phyloP scores from a whole-genome alignment of 768 basidiomycete species.

The Trametopsis cervina region DNA sequence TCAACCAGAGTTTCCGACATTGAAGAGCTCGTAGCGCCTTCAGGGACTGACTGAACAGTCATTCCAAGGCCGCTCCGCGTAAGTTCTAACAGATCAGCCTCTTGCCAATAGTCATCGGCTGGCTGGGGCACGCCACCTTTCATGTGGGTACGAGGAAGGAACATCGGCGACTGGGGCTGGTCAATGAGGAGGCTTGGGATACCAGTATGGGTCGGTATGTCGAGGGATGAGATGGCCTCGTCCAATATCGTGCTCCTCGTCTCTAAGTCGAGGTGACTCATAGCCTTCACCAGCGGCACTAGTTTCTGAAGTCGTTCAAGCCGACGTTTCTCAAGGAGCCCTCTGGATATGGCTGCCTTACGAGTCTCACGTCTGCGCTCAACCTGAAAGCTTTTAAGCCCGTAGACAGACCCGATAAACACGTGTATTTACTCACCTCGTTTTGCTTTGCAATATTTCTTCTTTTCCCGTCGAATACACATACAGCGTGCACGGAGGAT shows the following conservation, averaged over 20 bases:
- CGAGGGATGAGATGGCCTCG: too few relatives aligned
- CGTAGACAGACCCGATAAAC: background rate
- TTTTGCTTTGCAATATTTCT: slow-evolving; percentile 60
- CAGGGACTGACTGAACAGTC: too few relatives aligned
- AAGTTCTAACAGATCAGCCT: too few relatives aligned
- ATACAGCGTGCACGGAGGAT: slow-evolving; percentile 51
- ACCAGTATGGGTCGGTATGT: too few relatives aligned
- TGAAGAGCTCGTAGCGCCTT: too few relatives aligned
- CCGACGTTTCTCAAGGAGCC: slow-evolving; percentile 51
- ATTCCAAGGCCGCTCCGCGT: too few relatives aligned
- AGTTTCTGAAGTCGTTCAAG: slow-evolving; percentile 42
- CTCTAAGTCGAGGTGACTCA: slow-evolving; percentile 9
- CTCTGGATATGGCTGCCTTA: slow-evolving; percentile 42
- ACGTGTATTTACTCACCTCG: slow-evolving; percentile 44
- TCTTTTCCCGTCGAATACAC: slow-evolving; percentile 74
- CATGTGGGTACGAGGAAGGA: too few relatives aligned
- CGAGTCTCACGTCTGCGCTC: slow-evolving; percentile 49
- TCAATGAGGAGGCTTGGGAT: too few relatives aligned
- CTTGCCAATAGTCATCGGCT: too few relatives aligned
- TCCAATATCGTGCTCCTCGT: background rate
- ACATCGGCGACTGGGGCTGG: too few relatives aligned
- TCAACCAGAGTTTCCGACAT: too few relatives aligned
- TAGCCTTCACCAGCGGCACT: slow-evolving; percentile 14
- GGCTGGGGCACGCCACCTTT: too few relatives aligned
- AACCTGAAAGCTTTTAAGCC: slow-evolving; percentile 28